Percentiles rank a stretch among this genome's conserved stretches.
phyloP scores from a whole-genome alignment of 2,329 filamentous ascomycete species.

The Exophiala dermatitidis region DNA sequence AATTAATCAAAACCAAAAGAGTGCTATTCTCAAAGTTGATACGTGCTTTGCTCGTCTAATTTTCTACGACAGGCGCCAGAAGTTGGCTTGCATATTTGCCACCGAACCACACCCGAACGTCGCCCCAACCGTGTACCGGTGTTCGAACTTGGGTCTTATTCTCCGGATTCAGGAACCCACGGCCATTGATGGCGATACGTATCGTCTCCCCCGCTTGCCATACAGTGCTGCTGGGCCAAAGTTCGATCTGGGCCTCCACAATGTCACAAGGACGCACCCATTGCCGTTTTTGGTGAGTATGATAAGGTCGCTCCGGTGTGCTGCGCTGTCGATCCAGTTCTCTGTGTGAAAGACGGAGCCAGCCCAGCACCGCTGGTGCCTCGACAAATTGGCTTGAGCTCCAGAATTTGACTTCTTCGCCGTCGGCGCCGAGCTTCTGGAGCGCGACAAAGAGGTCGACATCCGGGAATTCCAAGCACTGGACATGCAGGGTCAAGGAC shows the following conservation, averaged over 20 bases:
- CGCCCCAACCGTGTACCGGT: constrained; percentile 1
- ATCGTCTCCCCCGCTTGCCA: constrained; percentile 5
- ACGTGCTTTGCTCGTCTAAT: too few relatives aligned
- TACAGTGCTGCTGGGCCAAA: constrained; percentile 3
- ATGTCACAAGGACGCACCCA: constrained; percentile 5
- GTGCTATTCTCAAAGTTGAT: too few relatives aligned
- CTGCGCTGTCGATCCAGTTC: constrained; percentile 1
- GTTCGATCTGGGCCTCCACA: neutral
- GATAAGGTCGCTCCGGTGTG: constrained; percentile 2
- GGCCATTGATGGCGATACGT: constrained; percentile 1
- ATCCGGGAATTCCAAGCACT: constrained; percentile 3
- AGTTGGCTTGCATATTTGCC: constrained; percentile 1
- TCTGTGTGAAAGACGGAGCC: constrained; percentile 7
- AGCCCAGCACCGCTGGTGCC: constrained; percentile 3
- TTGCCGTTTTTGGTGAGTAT: constrained; percentile 3
- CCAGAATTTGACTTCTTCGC: constrained; percentile 7
- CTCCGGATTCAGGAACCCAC: constrained; percentile 1
- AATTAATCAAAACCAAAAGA: too few relatives aligned
- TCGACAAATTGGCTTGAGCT: constrained; percentile 1
- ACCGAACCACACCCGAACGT: constrained; percentile 1
- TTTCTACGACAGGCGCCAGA: neutral
- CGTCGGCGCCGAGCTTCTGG: constrained; percentile 1
- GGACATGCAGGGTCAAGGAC: neutral
- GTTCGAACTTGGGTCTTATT: constrained; percentile 3
- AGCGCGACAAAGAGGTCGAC: constrained; percentile 5